phyloP scores from a whole-genome alignment of 108 stramenopile genomes.

The Nitzschia putrida region DNA sequence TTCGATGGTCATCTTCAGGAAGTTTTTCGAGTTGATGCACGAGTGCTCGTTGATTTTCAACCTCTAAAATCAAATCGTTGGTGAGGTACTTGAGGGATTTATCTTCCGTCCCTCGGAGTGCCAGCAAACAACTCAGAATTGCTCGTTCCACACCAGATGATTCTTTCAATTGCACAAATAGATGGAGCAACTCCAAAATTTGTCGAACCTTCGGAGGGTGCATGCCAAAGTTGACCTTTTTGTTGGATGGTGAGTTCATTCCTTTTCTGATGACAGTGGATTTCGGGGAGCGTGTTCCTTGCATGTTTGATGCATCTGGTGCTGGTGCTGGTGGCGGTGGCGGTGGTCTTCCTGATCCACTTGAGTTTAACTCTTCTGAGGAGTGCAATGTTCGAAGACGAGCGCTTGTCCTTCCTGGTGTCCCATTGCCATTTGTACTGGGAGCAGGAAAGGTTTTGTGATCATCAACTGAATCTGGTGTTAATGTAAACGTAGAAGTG shows the following conservation, averaged over 20 bases:
- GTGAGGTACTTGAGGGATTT: conserved; percentile 39
- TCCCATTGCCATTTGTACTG: neutral
- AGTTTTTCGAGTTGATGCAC: conserved; percentile 44
- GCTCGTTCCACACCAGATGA: conserved; percentile 71
- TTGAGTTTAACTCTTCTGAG: neutral
- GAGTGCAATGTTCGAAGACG: conserved; percentile 1
- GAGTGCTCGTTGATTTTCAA: conserved; percentile 68
- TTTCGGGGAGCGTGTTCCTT: too few relatives aligned
- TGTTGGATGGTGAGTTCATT: neutral
- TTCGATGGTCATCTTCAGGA: conserved; percentile 34
- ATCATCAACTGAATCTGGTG: neutral
- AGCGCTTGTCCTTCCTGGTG: too few relatives aligned
- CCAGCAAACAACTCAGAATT: conserved; percentile 50
- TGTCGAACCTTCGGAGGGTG: conserved; percentile 6
- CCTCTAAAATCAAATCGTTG: conserved; percentile 68
- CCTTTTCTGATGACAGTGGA: neutral
- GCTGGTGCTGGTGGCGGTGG: neutral
- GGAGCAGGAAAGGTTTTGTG: neutral
- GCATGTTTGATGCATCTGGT: neutral
- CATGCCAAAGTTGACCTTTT: neutral
- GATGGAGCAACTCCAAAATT: conserved; percentile 47
- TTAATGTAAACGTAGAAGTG: neutral
- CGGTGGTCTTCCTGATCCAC: neutral
- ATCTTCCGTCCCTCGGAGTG: conserved; percentile 21
- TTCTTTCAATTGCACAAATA: conserved; percentile 70